Evolutionary conservation across 2,329 filamentous ascomycete species (phyloP).

Genomic region (Colletotrichum camelliae): DNA sequence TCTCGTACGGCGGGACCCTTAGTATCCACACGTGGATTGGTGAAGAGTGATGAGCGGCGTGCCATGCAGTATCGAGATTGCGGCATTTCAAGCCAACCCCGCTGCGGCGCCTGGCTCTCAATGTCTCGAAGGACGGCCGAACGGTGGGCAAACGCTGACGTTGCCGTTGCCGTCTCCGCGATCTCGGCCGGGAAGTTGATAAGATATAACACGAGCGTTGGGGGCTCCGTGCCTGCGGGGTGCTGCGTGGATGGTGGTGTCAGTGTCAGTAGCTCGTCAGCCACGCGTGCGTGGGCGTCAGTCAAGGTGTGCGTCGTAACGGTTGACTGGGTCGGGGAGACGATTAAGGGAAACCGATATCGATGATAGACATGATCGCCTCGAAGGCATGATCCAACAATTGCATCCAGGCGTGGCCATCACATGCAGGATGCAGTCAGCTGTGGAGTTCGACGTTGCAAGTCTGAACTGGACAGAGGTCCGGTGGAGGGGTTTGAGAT

Average conservation of each 20-base stretch:
- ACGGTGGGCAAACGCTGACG: conserved; percentile 12
- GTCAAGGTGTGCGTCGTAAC: neutral
- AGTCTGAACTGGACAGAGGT: neutral
- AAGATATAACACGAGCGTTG: conserved; percentile 1
- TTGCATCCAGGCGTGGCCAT: neutral
- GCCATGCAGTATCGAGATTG: conserved; percentile 14
- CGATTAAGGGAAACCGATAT: neutral
- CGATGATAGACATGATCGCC: neutral
- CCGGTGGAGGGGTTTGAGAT: neutral
- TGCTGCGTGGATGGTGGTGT: neutral
- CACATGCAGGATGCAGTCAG: neutral
- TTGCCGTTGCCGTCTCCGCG: conserved; percentile 14
- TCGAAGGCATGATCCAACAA: neutral
- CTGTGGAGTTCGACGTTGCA: neutral
- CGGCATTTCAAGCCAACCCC: conserved; percentile 13
- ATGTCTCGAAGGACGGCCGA: neutral
- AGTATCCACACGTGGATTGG: conserved; percentile 7
- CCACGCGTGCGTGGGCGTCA: neutral
- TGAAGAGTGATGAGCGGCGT: conserved; percentile 14
- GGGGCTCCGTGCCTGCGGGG: conserved; percentile 5
- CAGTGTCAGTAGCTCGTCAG: neutral
- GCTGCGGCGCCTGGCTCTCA: neutral
- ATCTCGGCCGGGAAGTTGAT: conserved; percentile 14
- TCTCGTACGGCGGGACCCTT: neutral
- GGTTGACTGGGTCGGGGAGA: neutral